Evolutionary conservation across 495 filamentous ascomycete genomes (phyloP), one percentile per base, ranked within the genome.

Genomic region (Hypoxylon intermedium): DNA sequence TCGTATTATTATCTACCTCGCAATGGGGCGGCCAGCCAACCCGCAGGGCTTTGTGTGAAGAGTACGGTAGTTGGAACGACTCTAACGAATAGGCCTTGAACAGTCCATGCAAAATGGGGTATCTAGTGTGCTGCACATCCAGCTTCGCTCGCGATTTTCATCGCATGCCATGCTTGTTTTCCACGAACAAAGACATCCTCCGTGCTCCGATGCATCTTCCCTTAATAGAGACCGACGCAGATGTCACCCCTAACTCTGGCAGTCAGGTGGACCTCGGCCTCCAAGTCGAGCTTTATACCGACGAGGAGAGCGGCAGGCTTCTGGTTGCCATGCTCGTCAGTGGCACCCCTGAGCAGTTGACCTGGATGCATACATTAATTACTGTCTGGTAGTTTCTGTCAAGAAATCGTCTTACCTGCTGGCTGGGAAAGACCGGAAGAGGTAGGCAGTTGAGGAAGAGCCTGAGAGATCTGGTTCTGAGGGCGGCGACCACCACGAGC

Each of bases 201-300:
- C 40, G 21, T 36, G 24, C 34, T 36, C n/a, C 11, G 15, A n/a
- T 38, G 13, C 12, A 12, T 2, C 20, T 18, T 20, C 31, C 36
- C 46, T 49, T 69, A 71, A 57, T 71, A 71, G 5, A 71, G 63
- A 40, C 68, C 68, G 11, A 72, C 56, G 24, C 68, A 73, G 55
- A 79, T 77, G 53, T 79, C 76, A 68, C 76, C 76, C 26, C 74
- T 60, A 41, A 77, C 68, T 56, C 76, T 58, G n/a, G 76, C 76
- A 2, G 76, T 77, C 53, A 79, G 53, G 56, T 79, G 76, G 16
- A 79, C 74, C 52, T 79, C 76, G 2, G 76, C 76, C 45, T 79
- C 76, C 20, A 79, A 47, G 61, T 79, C 76, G 28, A 79, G 72
- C 70, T 79, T 79, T 61, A 79, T 79, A 33, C 76, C 76, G 45